These are phyloP conservation scores for Nyssa sinensis DNA, from an alignment of 148 eudicot genomes.

Conservation along the genomic window DNA sequence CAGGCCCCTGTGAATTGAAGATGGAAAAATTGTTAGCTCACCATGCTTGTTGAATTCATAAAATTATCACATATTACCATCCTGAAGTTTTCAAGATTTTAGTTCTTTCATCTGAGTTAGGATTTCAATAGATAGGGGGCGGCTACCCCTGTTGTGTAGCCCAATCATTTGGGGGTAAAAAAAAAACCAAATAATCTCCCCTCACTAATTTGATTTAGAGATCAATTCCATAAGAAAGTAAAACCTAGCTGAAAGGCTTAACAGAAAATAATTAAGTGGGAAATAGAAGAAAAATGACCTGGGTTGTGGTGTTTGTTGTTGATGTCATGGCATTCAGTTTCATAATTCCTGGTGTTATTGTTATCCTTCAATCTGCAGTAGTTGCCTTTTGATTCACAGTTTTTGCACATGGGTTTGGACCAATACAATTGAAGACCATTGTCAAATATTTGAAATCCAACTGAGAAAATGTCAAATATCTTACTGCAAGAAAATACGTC, in stretches of 20 bases:
- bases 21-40: background rate
- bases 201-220: no score
- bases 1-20: conserved; percentile 11
- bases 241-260: no score
- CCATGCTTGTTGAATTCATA: no score
- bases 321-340: conserved; percentile 16
- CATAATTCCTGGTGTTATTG: background rate
- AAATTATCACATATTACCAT: no score
- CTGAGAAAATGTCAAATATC: conserved; percentile 10
- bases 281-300: background rate
- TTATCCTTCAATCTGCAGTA: conserved; percentile 14
- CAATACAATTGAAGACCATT: conserved; percentile 5
- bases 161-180: no score
- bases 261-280: background rate
- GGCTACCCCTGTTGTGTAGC: no score
- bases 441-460: background rate
- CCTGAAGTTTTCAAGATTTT: background rate
- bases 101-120: background rate
- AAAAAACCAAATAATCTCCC: no score
- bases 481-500: conserved; percentile 13
- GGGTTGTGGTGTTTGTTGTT: background rate
- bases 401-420: conserved; percentile 12
- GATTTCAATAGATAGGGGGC: background rate
- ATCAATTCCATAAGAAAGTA: no score
- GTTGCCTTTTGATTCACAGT: conserved; percentile 18